phyloP scores from a whole-genome alignment of 208 protist genomes.

The Leishmania major region DNA sequence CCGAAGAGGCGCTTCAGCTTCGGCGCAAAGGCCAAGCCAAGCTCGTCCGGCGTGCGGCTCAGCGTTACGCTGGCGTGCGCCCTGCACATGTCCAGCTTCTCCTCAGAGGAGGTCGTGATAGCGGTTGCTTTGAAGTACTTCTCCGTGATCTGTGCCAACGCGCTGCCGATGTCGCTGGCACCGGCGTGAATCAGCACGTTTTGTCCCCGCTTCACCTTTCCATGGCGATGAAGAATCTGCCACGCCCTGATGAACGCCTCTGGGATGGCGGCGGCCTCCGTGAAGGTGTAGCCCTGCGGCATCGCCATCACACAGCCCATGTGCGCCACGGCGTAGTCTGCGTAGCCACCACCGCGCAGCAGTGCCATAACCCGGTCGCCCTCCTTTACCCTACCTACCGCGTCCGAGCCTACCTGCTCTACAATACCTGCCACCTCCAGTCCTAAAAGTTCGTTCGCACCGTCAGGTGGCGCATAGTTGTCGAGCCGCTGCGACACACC shows the following conservation, averaged over 20 bases:
- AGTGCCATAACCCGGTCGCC: constrained; percentile 90
- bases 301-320: constrained; percentile 71
- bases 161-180: constrained; percentile 88
- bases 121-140: constrained; percentile 78
- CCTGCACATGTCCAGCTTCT: constrained; percentile 73
- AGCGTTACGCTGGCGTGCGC: constrained; percentile 51
- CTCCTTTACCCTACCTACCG: constrained; percentile 55
- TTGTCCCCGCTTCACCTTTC: constrained; percentile 58
- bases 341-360: constrained; percentile 92
- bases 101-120: constrained; percentile 63
- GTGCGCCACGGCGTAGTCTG: constrained; percentile 82
- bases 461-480: constrained; percentile 82
- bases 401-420: constrained; percentile 50
- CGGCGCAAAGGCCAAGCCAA: constrained; percentile 49
- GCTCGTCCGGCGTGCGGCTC: constrained; percentile 53
- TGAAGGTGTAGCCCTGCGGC: constrained; percentile 80
- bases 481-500: constrained; percentile 81
- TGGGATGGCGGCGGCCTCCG: constrained; percentile 86
- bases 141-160: constrained; percentile 81
- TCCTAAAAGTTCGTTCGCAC: constrained; percentile 74
- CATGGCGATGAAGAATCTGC: constrained; percentile 80
- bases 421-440: constrained; percentile 90
- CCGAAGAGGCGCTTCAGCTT: constrained; percentile 61
- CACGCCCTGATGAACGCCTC: constrained; percentile 94
- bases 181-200: constrained; percentile 88